These are phyloP conservation scores for Acrocalymma vagum DNA, from an alignment of 2,329 filamentous ascomycete species.

Conservation along the genomic window DNA sequence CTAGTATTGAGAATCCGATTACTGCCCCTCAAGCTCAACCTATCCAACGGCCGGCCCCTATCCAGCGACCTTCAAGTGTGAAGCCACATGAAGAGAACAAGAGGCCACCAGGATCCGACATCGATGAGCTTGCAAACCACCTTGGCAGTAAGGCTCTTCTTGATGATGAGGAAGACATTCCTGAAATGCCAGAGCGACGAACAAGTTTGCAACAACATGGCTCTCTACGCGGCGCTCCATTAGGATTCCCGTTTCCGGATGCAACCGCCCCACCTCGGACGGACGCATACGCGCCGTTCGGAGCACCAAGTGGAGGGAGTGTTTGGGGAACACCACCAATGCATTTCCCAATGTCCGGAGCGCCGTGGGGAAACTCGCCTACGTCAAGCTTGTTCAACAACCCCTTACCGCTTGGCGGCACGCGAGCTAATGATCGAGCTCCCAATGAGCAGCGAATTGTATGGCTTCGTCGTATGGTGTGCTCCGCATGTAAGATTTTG, in stretches of 20 bases:
- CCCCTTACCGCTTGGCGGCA: conserved; percentile 35
- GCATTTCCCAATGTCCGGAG: conserved; percentile 49
- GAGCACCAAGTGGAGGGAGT: conserved; percentile 38
- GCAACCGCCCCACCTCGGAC: conserved; percentile 36
- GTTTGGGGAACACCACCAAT: conserved; percentile 54
- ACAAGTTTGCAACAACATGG: conserved; percentile 47
- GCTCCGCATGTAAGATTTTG: conserved; percentile 77
- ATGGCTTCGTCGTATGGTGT: conserved; percentile 66
- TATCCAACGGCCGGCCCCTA: conserved; percentile 84
- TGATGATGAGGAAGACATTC: conserved; percentile 63
- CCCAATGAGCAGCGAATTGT: conserved; percentile 37
- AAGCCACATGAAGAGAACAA: conserved; percentile 60
- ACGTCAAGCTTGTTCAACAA: conserved; percentile 43
- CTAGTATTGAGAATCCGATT: conserved; percentile 65
- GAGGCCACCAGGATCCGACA: conserved; percentile 55
- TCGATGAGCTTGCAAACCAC: conserved; percentile 79
- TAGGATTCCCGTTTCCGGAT: conserved; percentile 46
- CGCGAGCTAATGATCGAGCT: conserved; percentile 36
- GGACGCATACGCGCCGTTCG: conserved; percentile 44
- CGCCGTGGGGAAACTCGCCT: conserved; percentile 51
- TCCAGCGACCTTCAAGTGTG: conserved; percentile 83
- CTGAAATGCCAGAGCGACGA: conserved; percentile 68
- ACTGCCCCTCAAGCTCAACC: conserved; percentile 68
- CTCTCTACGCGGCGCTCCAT: conserved; percentile 37
- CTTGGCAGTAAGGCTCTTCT: conserved; percentile 91